phyloP scores from a whole-genome alignment of 2,329 filamentous ascomycete genomes.

The Microcera coccophila region DNA sequence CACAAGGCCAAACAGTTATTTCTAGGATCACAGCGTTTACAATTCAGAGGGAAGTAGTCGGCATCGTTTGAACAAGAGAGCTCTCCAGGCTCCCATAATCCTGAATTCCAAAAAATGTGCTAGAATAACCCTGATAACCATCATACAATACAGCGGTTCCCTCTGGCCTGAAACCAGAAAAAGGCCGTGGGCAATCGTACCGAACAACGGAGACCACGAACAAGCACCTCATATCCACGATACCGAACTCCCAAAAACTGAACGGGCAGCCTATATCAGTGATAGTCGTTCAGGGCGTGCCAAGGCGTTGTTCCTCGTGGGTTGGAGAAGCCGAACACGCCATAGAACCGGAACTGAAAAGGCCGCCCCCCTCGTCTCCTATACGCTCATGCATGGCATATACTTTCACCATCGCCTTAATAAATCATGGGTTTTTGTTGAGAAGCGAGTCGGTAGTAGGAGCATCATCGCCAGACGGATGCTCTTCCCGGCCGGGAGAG shows the following conservation, averaged over 20 bases:
- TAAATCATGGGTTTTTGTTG: too few relatives aligned
- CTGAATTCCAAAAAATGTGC: background rate
- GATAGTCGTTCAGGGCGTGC: background rate
- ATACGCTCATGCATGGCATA: too few relatives aligned
- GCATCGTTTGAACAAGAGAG: background rate
- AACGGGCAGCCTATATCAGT: background rate
- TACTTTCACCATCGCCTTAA: too few relatives aligned
- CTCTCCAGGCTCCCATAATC: background rate
- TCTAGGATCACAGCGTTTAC: background rate
- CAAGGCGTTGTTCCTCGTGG: too few relatives aligned
- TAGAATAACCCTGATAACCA: background rate
- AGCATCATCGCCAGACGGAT: background rate
- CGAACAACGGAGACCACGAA: background rate
- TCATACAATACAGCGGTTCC: background rate
- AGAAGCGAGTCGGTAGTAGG: too few relatives aligned
- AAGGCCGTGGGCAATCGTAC: too few relatives aligned
- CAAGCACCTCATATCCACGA: background rate
- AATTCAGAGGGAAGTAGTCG: background rate
- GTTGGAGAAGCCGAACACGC: too few relatives aligned
- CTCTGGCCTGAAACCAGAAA: too few relatives aligned
- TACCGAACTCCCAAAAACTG: background rate
- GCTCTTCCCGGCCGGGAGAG: background rate
- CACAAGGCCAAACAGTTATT: background rate
- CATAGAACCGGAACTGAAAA: too few relatives aligned
- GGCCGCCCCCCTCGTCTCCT: too few relatives aligned